Conservation (phyloP, 108 stramenopile species). For the Cyclotella cryptica region DNA sequence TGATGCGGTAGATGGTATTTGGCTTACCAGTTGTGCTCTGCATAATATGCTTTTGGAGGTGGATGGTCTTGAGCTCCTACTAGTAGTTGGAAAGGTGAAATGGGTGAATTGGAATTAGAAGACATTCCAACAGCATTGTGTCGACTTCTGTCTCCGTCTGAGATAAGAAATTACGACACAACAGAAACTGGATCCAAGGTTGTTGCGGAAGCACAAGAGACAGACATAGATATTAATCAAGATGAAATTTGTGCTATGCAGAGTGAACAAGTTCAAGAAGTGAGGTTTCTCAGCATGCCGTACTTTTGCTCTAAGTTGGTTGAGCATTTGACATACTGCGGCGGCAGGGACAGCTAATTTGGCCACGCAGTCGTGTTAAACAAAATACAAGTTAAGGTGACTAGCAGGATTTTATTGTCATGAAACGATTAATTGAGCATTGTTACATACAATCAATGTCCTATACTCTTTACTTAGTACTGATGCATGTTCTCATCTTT, state of each 20-base stretch:
- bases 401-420: too few species aligned
- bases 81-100: constrained; percentile 1
- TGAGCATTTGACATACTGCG: constrained; percentile 17
- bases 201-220: too few species aligned
- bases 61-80: constrained; percentile 30
- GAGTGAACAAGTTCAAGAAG: background rate
- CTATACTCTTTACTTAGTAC: too few species aligned
- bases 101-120: background rate
- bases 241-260: background rate
- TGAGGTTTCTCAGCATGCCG: constrained; percentile 2
- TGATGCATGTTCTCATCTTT: too few species aligned
- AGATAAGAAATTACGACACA: background rate
- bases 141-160: background rate
- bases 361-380: background rate
- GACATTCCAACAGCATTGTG: background rate
- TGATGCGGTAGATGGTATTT: constrained; percentile 29
- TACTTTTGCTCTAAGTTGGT: constrained; percentile 4
- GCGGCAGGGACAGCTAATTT: background rate
- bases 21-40: too few species aligned
- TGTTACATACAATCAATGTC: too few species aligned
- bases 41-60: constrained; percentile 55
- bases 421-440: too few species aligned
- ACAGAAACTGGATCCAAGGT: background rate
- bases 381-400: too few species aligned
- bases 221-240: background rate